Base-by-base conservation (phyloP, 2,329 filamentous ascomycete genomes). In the Aspergillus bombycis region DNA sequence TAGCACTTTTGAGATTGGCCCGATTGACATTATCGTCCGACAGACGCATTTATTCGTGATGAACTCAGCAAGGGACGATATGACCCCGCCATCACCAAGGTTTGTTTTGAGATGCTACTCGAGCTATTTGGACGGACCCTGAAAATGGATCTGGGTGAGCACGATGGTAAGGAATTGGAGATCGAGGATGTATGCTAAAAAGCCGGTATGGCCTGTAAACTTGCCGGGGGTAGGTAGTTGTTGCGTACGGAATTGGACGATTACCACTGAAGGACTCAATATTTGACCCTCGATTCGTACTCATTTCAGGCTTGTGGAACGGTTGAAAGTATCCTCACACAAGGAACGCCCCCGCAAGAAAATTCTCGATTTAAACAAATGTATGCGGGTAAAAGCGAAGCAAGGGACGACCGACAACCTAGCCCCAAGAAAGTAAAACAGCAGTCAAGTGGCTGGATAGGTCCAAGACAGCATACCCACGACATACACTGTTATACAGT, bases 61-160 rank as follows among this genome's bases (percentile, higher is more conserved):
- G 94, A 97, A 81, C 82, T 95, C 63, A 93, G 91, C 78, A 97
- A 97, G 80, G 94, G 93, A n/a, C 85, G 94, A 30, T 97, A 97
- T 74, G 94, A 97, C 75, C 92, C 94, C 0, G 92, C 91, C 23
- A 85, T 97, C 62, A 88, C 89, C 4, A 94, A 93, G 74, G 86
- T 94, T 41, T 97, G 94, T 81, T 97, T 96, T 75, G 92, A 96
- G 83, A 90, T 97, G 77, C 79, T 97, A 71, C 83, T 95, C 19
- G 94, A 97, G 81, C 74, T 97, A 64, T 97, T 97, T 78, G 89
- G 87, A 0, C 84, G 94, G 26, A 88, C 87, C 0, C 79, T 97
- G 74, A 92, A 91, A 80, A 86, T 89, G 4, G 93, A 97, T 69
- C 76, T 97, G 63, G 94, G 94, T 0, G 84, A 86, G 41, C 82